Evolutionary conservation across 139 green algal species (phyloP), one percentile per base, ranked within the genome.

Genomic region (Chlamydomonas sp.): DNA sequence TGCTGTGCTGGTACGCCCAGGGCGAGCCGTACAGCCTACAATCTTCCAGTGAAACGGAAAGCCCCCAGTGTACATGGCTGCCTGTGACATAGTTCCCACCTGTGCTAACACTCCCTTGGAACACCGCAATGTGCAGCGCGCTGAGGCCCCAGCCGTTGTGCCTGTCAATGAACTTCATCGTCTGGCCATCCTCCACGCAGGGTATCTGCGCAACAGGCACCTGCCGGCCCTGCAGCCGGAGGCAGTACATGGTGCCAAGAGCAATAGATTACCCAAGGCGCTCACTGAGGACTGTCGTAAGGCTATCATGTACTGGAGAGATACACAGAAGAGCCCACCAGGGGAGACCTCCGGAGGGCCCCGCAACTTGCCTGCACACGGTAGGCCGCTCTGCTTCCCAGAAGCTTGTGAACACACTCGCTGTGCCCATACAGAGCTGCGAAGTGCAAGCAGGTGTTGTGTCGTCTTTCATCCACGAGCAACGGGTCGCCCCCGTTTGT

Each of bases 391-490:
- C 84, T 17, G 74, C 77, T 86, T 7, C 74, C 78, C 16, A 95
- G 87, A 12, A 95, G 89, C 78, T 93, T 90, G 20, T 91, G 78
- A 9, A 93, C 82, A 59, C 90, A 93, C 5, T 95, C 92, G 59
- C 78, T 89, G 79, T 93, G 90, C 2, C 90, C 89, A 49, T 90
- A 91, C 58, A 90, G 67, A 0, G 90, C 92, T 0, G 90, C 92
- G 63, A 93, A 93, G 58, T 93, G 89, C n/a, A 95, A 77, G 60
- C 88, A 91, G 2, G 90, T 93, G 82, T 93, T 95, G 90, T 91
- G 89, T 4, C 90, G 74, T 31, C 78, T 74, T 75, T 90, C 88
- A 72, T 95, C 92, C 0, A 82, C 79, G 3, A 92, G 64, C 9
- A 95, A 77, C 4, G 90, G 89, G 79, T 91, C 90, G n/a, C 89